Percentiles rank a stretch among this genome's conserved stretches.
phyloP scores from a whole-genome alignment of 108 stramenopile species.

The Cylindrotheca fusiformis region DNA sequence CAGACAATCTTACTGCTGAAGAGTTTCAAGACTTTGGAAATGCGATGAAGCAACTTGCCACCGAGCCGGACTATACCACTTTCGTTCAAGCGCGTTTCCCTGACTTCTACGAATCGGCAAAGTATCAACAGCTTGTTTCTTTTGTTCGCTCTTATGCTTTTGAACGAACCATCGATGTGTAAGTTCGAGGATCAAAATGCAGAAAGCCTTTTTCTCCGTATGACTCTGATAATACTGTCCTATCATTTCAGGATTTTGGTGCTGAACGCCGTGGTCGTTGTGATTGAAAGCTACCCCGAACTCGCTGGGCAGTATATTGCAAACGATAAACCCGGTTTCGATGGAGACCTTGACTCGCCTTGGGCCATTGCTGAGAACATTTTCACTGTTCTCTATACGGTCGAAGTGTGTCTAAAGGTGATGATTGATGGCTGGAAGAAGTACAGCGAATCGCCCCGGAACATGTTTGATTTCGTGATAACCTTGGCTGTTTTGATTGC shows the following conservation, averaged over 20 bases:
- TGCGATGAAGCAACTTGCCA: background rate
- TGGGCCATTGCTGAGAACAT: slow-evolving; percentile 62
- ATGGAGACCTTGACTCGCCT: slow-evolving; percentile 50
- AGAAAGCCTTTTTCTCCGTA: too few relatives aligned
- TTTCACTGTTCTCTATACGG: slow-evolving; percentile 61
- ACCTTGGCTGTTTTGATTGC: slow-evolving; percentile 56
- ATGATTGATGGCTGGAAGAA: slow-evolving; percentile 59
- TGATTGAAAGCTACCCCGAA: slow-evolving; percentile 65
- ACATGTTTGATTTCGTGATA: slow-evolving; percentile 68
- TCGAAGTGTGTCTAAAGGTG: slow-evolving; percentile 67
- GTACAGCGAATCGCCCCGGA: slow-evolving; percentile 52
- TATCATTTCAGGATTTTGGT: slow-evolving; percentile 40
- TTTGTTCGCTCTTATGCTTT: slow-evolving; percentile 51
- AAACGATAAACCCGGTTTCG: slow-evolving; percentile 17
- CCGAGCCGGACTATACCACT: slow-evolving; percentile 39
- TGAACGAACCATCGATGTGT: slow-evolving; percentile 57
- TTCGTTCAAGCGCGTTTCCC: slow-evolving; percentile 50
- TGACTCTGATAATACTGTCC: too few relatives aligned
- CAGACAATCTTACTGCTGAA: slow-evolving; percentile 34
- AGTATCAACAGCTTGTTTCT: slow-evolving; percentile 27
- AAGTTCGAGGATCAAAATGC: too few relatives aligned
- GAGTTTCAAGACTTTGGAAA: slow-evolving; percentile 67
- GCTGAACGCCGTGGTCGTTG: slow-evolving; percentile 65
- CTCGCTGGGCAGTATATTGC: slow-evolving; percentile 46
- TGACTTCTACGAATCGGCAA: slow-evolving; percentile 28